Evolutionary conservation across 768 basidiomycete species (phyloP).

Genomic region (Tricholoma hemisulphureum): DNA sequence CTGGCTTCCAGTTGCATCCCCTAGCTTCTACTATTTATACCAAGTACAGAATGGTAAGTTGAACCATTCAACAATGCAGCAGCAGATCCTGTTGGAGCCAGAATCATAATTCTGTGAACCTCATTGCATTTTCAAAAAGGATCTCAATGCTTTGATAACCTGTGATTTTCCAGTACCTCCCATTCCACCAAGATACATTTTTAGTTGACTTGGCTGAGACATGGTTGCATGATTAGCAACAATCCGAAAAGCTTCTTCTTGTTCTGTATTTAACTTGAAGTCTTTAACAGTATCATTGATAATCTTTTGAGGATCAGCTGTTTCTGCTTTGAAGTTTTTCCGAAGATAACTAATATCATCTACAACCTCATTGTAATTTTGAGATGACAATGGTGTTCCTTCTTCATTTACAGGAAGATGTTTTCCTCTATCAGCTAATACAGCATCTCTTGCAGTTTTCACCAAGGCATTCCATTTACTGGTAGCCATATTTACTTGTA

Average conservation of each 20-base stretch:
- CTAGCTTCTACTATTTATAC: slow-evolving; percentile 8
- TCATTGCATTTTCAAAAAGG: slow-evolving; percentile 16
- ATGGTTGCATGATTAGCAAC: slow-evolving; percentile 18
- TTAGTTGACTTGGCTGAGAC: slow-evolving; percentile 3
- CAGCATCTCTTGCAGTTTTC: not conserved
- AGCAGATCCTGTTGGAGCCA: slow-evolving; percentile 27
- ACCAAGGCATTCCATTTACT: not conserved
- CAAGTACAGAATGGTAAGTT: slow-evolving; percentile 26
- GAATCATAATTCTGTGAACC: slow-evolving; percentile 11
- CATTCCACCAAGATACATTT: slow-evolving; percentile 28
- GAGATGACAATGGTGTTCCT: not conserved
- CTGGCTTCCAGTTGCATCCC: too few relatives aligned
- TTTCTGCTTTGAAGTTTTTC: slow-evolving; percentile 2
- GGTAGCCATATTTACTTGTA: not conserved
- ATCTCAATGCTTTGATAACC: slow-evolving; percentile 24
- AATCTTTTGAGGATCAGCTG: not conserved
- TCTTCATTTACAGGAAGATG: slow-evolving; percentile 1
- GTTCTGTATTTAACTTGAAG: slow-evolving; percentile 20
- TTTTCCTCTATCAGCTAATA: not conserved
- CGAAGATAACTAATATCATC: not conserved
- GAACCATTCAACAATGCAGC: slow-evolving; percentile 25
- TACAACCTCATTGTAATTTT: not conserved
- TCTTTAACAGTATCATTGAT: slow-evolving; percentile 6
- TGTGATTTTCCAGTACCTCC: slow-evolving; percentile 28
- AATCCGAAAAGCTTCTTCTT: slow-evolving; percentile 24